These are phyloP conservation scores for Tolypocladium nubicola DNA, from an alignment of 2,329 filamentous ascomycete genomes.

Conservation along the genomic window DNA sequence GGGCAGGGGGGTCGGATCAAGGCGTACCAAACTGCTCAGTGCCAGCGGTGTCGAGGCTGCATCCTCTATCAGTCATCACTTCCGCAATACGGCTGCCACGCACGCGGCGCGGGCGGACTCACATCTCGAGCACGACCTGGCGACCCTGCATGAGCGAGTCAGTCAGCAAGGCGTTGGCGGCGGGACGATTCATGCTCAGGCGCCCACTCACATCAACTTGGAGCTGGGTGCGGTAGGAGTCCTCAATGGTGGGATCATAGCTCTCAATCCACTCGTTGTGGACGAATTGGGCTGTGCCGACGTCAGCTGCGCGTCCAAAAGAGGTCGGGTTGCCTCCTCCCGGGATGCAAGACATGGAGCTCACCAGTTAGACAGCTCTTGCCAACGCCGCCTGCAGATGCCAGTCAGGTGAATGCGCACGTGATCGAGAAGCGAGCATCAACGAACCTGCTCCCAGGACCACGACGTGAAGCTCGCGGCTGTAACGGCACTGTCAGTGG, in stretches of 20 bases:
- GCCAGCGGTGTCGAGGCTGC: constrained; percentile 75
- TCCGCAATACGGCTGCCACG: neutral
- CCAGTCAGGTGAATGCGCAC: constrained; percentile 17
- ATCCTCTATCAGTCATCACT: constrained; percentile 9
- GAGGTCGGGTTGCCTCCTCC: neutral
- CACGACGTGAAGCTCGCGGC: constrained; percentile 73
- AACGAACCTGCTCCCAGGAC: constrained; percentile 66
- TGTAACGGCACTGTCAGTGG: constrained; percentile 16
- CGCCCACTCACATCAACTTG: constrained; percentile 67
- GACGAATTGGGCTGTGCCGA: constrained; percentile 67
- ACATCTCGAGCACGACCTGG: constrained; percentile 86
- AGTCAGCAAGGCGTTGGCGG: constrained; percentile 10
- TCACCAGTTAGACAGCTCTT: constrained; percentile 87
- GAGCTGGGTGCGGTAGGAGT: constrained; percentile 64
- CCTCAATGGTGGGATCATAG: constrained; percentile 71
- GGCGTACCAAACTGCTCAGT: constrained; percentile 79
- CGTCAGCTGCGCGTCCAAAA: neutral
- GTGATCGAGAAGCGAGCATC: constrained; percentile 1
- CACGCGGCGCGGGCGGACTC: constrained; percentile 22
- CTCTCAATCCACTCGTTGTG: constrained; percentile 92
- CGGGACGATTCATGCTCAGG: neutral
- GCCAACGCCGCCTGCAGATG: constrained; percentile 63
- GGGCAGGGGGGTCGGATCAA: neutral
- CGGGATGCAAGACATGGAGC: constrained; percentile 10
- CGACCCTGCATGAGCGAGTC: constrained; percentile 50